Evolutionary conservation across 139 green algal genomes (phyloP), one percentile per base, ranked within the genome.

Genomic region (Chlorella sp.): DNA sequence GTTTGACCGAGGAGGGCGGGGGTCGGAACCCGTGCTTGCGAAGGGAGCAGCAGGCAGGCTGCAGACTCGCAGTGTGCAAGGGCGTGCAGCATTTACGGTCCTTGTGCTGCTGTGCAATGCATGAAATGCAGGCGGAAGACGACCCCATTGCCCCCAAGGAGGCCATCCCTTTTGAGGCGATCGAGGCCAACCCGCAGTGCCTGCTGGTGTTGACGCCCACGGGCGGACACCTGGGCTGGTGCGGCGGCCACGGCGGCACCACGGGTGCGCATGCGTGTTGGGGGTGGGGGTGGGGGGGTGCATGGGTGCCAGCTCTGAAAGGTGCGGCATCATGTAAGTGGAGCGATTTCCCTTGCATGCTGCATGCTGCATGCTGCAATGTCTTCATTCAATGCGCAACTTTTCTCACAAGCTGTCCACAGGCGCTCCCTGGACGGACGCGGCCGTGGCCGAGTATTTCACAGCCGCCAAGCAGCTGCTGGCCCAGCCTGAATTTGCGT

Each of bases 161-260:
- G 30, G 93, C 91, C n/a, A 97, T 96, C 3, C 96, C 96, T 0
- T 91, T 91, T 48, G 76, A 92, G n/a, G 92, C 80, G 0, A 30
- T 96, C 54, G 5, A 84, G 0, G 81, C 84, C 26, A 97, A 98
- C 88, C 87, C 89, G 0, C 85, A 95, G 78, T 95, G 90, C 85
- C 86, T 92, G 40, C 89, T 96, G 28, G 92, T 92, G 1, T 64
- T 90, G 2, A 97, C 94, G 13, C 92, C 91, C 56, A 90, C 79
- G 19, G 95, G 95, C 11, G 95, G 95, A 2, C 95, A 98, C 80
- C 87, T 98, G 56, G 95, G 95, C 30, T 98, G 95, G 95, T 91
- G 87, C 32, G 83, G 89, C 38, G 91, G 92, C 32, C 60, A 41
- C 5, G 92, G 73, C 89, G 32, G 92, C 87, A 14, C 87, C 88